phyloP scores from a whole-genome alignment of 2,329 filamentous ascomycete species.

The Botrytis hyacinthi region DNA sequence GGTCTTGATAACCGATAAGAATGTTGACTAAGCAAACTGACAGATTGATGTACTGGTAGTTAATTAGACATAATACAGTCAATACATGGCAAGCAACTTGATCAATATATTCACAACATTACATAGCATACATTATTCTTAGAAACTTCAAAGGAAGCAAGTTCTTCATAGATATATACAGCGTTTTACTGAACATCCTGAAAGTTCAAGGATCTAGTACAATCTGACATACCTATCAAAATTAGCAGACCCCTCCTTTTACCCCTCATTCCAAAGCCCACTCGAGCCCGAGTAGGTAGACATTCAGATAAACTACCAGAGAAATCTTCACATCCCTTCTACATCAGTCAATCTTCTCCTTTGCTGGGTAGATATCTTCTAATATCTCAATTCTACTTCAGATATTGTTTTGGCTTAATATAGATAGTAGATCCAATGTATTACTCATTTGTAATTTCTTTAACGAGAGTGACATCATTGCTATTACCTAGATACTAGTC shows the following conservation, averaged over 20 bases:
- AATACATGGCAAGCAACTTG: not conserved
- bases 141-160: not conserved
- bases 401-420: not conserved
- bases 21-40: not conserved
- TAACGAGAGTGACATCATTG: not conserved
- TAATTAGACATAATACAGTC: not conserved
- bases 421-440: not conserved
- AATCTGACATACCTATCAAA: not conserved
- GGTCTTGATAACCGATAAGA: not conserved
- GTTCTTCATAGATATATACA: not conserved
- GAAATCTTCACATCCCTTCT: not conserved
- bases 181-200: not conserved
- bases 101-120: not conserved
- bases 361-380: not conserved
- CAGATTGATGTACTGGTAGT: not conserved
- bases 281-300: not conserved
- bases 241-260: not conserved
- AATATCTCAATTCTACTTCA: not conserved
- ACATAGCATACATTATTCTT: not conserved
- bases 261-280: not conserved
- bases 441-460: not conserved
- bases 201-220: not conserved
- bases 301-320: not conserved
- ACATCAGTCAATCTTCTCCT: not conserved
- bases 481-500: not conserved